phyloP scores from a whole-genome alignment of 2,329 filamentous ascomycete species.

The Rhynchosporium graminicola region DNA sequence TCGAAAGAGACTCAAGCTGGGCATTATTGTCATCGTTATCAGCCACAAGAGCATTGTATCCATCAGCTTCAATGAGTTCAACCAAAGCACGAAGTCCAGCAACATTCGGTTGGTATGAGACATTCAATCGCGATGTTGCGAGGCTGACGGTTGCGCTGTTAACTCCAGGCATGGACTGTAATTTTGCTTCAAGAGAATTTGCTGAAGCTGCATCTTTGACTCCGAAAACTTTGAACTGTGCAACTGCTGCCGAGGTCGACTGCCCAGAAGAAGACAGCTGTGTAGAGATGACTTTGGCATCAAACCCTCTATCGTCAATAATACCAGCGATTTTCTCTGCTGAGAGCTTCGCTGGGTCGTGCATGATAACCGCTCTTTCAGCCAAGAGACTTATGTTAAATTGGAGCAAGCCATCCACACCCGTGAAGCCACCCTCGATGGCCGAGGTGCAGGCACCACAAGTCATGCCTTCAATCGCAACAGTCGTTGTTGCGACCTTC shows the following conservation, averaged over 20 bases:
- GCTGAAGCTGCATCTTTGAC: slow-evolving; percentile 72
- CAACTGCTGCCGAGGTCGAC: slow-evolving; percentile 57
- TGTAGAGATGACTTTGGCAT: slow-evolving; percentile 79
- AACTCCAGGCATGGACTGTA: slow-evolving; percentile 70
- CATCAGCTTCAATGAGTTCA: slow-evolving; percentile 75
- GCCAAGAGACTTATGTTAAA: slow-evolving; percentile 96
- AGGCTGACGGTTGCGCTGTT: slow-evolving; percentile 73
- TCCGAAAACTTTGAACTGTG: slow-evolving; percentile 85
- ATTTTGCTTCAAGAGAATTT: slow-evolving; percentile 65
- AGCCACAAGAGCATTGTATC: slow-evolving; percentile 85
- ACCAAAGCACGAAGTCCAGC: slow-evolving; percentile 83
- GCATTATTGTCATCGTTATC: slow-evolving; percentile 96
- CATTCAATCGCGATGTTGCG: slow-evolving; percentile 69
- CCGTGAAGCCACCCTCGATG: slow-evolving; percentile 79
- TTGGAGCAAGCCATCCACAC: slow-evolving; percentile 74
- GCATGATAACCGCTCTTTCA: slow-evolving; percentile 85
- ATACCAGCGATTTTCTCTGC: slow-evolving; percentile 75
- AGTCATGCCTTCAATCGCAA: slow-evolving; percentile 95
- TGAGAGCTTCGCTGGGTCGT: slow-evolving; percentile 71
- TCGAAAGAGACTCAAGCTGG: slow-evolving; percentile 91
- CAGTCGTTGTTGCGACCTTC: slow-evolving; percentile 70
- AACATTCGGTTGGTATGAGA: slow-evolving; percentile 70
- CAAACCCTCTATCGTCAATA: slow-evolving; percentile 89
- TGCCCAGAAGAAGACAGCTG: slow-evolving; percentile 59
- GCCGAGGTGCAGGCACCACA: slow-evolving; percentile 95